Conservation (phyloP, 768 basidiomycete genomes). For the Leucocoprinus sp. region DNA sequence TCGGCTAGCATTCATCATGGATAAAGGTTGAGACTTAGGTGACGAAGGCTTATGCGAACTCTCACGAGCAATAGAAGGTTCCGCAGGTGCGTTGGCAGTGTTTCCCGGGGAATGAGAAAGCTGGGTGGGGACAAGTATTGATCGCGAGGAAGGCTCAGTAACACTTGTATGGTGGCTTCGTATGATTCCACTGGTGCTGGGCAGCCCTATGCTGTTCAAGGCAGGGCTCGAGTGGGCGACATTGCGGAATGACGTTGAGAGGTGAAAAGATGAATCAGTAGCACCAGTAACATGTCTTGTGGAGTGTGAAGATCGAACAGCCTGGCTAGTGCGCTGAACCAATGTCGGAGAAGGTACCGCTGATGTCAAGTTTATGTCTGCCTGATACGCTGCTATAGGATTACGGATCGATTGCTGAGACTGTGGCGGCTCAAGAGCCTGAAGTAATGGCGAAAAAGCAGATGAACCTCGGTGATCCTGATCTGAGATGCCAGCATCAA, state of each 20-base stretch:
- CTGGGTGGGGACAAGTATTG: constrained; percentile 1
- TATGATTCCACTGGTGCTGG: neutral
- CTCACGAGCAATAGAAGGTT: constrained; percentile 11
- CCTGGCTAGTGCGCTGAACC: neutral
- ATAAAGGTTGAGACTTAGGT: constrained; percentile 9
- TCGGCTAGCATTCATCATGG: constrained; percentile 10
- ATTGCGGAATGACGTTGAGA: constrained; percentile 9
- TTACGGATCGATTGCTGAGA: neutral
- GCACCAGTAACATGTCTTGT: neutral
- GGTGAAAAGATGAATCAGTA: neutral
- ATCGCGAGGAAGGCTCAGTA: constrained; percentile 10
- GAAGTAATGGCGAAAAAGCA: neutral
- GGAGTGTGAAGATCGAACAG: neutral
- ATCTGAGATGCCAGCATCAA: neutral
- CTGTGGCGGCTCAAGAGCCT: neutral
- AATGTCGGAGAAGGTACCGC: constrained; percentile 5
- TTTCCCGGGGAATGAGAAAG: neutral
- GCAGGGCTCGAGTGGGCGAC: constrained; percentile 5
- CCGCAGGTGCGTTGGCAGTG: neutral
- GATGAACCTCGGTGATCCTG: neutral
- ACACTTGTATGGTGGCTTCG: constrained; percentile 6
- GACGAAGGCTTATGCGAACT: constrained; percentile 4
- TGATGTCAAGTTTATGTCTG: neutral
- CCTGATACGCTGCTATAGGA: neutral
- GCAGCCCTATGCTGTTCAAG: neutral